Base-by-base conservation (phyloP, 2,329 filamentous ascomycete genomes). In the Byssochlamys sp. region DNA sequence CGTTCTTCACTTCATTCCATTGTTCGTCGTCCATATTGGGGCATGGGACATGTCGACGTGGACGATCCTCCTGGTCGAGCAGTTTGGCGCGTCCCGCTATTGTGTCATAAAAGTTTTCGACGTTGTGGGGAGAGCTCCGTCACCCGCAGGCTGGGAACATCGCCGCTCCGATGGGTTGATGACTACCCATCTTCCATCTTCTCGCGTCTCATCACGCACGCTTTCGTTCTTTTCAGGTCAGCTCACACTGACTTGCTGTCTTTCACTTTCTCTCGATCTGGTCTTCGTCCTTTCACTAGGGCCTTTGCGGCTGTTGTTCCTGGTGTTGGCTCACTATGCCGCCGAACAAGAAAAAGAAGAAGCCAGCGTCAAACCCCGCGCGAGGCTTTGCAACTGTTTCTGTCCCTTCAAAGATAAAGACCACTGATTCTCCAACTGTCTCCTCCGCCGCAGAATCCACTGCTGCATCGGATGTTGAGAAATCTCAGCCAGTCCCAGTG, bases 321-420 rank as follows among this genome's bases (percentile, higher is more conserved):
- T 28, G 25, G 5, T 26, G 10, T 51, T 28, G n/a, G 24, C 27
- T 28, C 54, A 55, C 14, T 27, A 92, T 92, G 89, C 87, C 88
- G 45, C 70, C 75, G 12, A 78, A 79, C 61, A 88, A 90, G 75
- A 96, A 95, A 77, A 96, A 96, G 78, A 95, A 90, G 80, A 97
- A 96, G 82, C 81, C 88, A 57, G 83, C 84, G 27, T 84, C 87
- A 31, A 97, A 96, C 73, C 90, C 91, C 59, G 90, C 91, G 45
- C 83, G 94, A 72, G 94, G 91, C 19, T 95, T 96, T 76, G 90
- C 92, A 62, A 99, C 94, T 4, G 95, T 90, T 11, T 97, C 92
- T 1, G 82, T 95, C 59, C 90, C 91, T 50, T 95, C 90, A 26
- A 95, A 91, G 70, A 79, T 82, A 52, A 90, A 92, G 68, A 61